These are phyloP conservation scores for Trichosporon sp. DNA, from an alignment of 1,284 basidiomycete genomes.

Conservation along the genomic window DNA sequence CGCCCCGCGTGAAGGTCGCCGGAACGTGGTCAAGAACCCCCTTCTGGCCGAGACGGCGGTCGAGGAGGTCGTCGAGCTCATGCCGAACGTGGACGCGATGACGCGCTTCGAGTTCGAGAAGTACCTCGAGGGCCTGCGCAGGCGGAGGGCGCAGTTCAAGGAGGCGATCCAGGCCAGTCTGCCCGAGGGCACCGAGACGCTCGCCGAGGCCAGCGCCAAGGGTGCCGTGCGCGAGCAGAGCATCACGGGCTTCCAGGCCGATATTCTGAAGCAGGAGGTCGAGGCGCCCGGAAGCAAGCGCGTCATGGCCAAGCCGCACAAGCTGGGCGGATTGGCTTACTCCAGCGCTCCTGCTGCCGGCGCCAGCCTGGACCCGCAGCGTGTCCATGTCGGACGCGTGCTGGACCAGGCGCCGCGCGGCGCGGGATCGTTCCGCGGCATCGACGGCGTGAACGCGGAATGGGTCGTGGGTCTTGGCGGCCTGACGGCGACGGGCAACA, in stretches of 20 bases:
- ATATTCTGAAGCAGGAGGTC: slow-evolving; percentile 32
- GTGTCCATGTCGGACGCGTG: slow-evolving; percentile 31
- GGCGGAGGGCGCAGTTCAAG: slow-evolving; percentile 34
- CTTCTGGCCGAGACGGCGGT: slow-evolving; percentile 18
- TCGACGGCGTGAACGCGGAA: slow-evolving; percentile 36
- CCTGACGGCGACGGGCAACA: slow-evolving; percentile 38
- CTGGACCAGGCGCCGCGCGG: slow-evolving; percentile 26
- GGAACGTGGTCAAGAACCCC: not conserved
- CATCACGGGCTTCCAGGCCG: slow-evolving; percentile 38
- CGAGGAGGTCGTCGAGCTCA: slow-evolving; percentile 19
- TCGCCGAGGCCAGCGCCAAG: slow-evolving; percentile 24
- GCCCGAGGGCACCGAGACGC: slow-evolving; percentile 27
- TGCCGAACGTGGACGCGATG: slow-evolving; percentile 54
- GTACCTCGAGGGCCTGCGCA: slow-evolving; percentile 45
- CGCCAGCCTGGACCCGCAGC: slow-evolving; percentile 22
- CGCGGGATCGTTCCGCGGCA: slow-evolving; percentile 36
- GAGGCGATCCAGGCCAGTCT: not conserved
- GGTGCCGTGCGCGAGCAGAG: slow-evolving; percentile 25
- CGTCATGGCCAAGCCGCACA: slow-evolving; percentile 43
- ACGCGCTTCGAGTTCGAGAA: slow-evolving; percentile 44
- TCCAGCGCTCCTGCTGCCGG: slow-evolving; percentile 32
- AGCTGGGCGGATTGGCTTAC: slow-evolving; percentile 48
- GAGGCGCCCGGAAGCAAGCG: slow-evolving; percentile 22
- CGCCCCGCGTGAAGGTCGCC: not conserved
- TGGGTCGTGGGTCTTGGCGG: slow-evolving; percentile 53